phyloP scores from a whole-genome alignment of 2,329 filamentous ascomycete species.

The Torrubiella hemipterigena region DNA sequence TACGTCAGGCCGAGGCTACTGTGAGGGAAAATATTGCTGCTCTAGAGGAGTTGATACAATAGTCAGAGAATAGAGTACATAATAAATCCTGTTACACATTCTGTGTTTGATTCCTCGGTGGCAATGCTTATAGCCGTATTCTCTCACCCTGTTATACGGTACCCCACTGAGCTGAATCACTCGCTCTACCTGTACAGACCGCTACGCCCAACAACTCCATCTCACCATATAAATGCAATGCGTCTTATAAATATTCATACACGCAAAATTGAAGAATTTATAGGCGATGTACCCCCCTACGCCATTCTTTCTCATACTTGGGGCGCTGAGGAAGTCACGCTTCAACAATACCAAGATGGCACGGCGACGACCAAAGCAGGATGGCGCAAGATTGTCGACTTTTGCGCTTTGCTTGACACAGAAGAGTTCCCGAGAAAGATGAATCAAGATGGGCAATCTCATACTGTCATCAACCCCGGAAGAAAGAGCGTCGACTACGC shows the following conservation, averaged over 20 bases:
- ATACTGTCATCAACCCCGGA: no score
- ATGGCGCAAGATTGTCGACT: conserved; percentile 10
- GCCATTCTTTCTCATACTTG: conserved; percentile 20
- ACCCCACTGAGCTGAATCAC: no score
- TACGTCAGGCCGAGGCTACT: background rate
- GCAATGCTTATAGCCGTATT: no score
- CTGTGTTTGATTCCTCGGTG: no score
- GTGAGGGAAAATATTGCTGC: background rate
- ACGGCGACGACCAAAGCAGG: conserved; percentile 4
- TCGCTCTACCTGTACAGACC: no score
- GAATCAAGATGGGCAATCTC: no score
- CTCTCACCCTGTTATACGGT: no score
- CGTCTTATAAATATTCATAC: conserved; percentile 12
- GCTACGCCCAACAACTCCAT: no score
- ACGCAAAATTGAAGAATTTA: conserved; percentile 9
- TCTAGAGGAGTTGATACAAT: no score
- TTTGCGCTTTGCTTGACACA: conserved; percentile 9
- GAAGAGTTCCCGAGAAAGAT: conserved; percentile 8
- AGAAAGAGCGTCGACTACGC: conserved; percentile 12
- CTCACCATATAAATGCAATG: no score
- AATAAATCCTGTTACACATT: no score
- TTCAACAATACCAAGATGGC: conserved; percentile 7
- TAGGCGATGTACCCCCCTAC: conserved; percentile 10
- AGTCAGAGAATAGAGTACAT: no score
- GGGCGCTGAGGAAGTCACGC: conserved; percentile 14